Percentiles rank a stretch among this genome's conserved stretches.
These are phyloP conservation scores for Phialophora chinensis DNA, from an alignment of 2,329 filamentous ascomycete genomes.

Conservation along the genomic window DNA sequence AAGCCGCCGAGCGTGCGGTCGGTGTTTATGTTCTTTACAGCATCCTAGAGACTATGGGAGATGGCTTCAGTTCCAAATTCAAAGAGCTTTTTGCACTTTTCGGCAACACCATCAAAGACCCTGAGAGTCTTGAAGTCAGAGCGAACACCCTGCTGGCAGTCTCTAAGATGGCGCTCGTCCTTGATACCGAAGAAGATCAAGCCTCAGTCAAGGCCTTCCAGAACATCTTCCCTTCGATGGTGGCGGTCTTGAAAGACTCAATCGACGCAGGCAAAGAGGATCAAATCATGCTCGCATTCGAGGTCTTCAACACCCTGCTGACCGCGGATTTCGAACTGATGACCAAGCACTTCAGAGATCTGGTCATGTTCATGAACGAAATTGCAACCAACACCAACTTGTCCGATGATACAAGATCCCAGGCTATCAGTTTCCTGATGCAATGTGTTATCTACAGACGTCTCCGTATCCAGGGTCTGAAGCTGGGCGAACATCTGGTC, in stretches of 20 bases:
- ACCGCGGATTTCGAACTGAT: slow-evolving; percentile 86
- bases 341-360: slow-evolving; percentile 82
- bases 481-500: slow-evolving; percentile 85
- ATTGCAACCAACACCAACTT: slow-evolving; percentile 76
- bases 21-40: slow-evolving; percentile 93
- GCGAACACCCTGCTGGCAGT: slow-evolving; percentile 93
- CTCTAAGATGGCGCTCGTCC: slow-evolving; percentile 82
- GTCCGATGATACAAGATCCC: slow-evolving; percentile 83
- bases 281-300: slow-evolving; percentile 86
- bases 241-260: slow-evolving; percentile 82
- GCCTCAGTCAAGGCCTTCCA: slow-evolving; percentile 77
- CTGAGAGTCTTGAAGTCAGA: slow-evolving; percentile 87
- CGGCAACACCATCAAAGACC: slow-evolving; percentile 83
- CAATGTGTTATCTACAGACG: slow-evolving; percentile 90
- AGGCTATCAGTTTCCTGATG: slow-evolving; percentile 92
- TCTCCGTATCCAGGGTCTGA: slow-evolving; percentile 91
- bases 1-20: slow-evolving; percentile 82
- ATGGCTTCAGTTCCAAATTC: slow-evolving; percentile 81
- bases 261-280: slow-evolving; percentile 84
- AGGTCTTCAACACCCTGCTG: slow-evolving; percentile 94
- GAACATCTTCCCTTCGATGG: slow-evolving; percentile 82
- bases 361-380: slow-evolving; percentile 93
- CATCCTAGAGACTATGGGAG: slow-evolving; percentile 84
- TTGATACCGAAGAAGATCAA: slow-evolving; percentile 85
- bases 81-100: slow-evolving; percentile 82